Evolutionary conservation across 176 grass and related monocot species (phyloP), one percentile per base, ranked within the genome.

Genomic region (Carex cristatella): DNA sequence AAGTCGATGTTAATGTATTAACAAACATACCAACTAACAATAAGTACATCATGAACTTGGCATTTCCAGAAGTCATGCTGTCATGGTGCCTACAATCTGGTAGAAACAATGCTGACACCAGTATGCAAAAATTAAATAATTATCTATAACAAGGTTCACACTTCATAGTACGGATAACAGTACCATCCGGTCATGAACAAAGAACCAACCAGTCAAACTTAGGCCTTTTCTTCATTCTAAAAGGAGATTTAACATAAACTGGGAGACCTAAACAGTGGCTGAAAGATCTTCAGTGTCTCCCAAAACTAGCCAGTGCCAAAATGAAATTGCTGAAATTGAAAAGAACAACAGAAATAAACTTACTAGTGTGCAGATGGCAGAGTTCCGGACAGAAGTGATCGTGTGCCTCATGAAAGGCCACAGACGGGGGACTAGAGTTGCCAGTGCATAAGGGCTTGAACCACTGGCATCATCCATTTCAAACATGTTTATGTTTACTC

Each of bases 341-440:
- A 48, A 9, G 33, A 53, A 35, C 19, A 23, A 73, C 59, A 67
- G 9, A 37, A 82, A 79, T 67, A 30, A 59, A 61, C 85, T 87
- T 93, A 99, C 96, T 87, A 99, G 87, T 81, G 96, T 99, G 61
- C 88, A 83, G 77, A 99, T 92, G 18, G 96, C 96, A 64, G 96
- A 99, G 83, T 84, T 88, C 35, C 93, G 91, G 75, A 99, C 96
- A 84, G 96, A 99, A 73, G 89, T 92, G 79, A 99, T 99, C 82
- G 88, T 99, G 58, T 99, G 96, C 81, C 96, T 94, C 91, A 99
- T 95, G 87, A 99, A 99, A 70, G 96, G 93, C 96, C 93, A 99
- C 49, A 99, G 33, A 11, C 96, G 82, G 11, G 96, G 96, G 61
- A 90, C 94, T 81, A 99, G 65, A 73, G 81, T 87, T 80, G 96